Evolutionary conservation across 1,284 basidiomycete genomes (phyloP).

Genomic region (Cryptococcus amylolentus): DNA sequence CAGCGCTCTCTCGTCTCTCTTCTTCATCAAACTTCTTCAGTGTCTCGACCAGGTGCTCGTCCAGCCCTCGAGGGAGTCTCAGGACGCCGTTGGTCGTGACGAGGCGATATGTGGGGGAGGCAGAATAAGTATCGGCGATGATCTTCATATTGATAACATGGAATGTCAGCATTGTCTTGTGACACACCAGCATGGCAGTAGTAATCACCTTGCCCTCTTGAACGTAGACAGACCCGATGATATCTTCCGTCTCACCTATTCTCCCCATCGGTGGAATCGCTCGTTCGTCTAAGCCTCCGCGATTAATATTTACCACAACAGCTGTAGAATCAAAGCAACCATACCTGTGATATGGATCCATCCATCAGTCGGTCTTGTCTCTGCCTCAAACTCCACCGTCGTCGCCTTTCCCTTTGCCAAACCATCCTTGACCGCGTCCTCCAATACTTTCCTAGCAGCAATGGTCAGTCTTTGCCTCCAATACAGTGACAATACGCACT

Average conservation of each 20-base stretch:
- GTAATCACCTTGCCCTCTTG: constrained; percentile 43
- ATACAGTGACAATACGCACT: constrained; percentile 12
- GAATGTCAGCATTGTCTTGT: too few relatives aligned
- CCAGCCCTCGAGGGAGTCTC: constrained; percentile 42
- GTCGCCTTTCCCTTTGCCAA: constrained; percentile 19
- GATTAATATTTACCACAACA: neutral
- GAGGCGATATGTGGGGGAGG: constrained; percentile 43
- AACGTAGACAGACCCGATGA: constrained; percentile 48
- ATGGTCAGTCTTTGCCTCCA: neutral
- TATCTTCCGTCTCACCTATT: constrained; percentile 49
- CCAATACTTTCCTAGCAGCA: constrained; percentile 15
- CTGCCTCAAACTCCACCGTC: constrained; percentile 40
- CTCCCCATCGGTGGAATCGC: constrained; percentile 45
- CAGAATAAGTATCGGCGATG: constrained; percentile 42
- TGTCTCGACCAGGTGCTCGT: constrained; percentile 32
- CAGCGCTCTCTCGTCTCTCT: constrained; percentile 14
- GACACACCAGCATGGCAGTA: neutral
- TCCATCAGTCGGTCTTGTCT: constrained; percentile 42
- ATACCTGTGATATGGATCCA: constrained; percentile 48
- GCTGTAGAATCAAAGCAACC: constrained; percentile 7
- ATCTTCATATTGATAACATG: constrained; percentile 21
- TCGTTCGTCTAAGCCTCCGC: constrained; percentile 34
- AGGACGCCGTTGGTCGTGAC: constrained; percentile 43
- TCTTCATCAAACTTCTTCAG: constrained; percentile 31
- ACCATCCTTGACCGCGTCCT: constrained; percentile 25